Base-by-base conservation (phyloP, 306 rosid genomes). In the Datisca glomerata region DNA sequence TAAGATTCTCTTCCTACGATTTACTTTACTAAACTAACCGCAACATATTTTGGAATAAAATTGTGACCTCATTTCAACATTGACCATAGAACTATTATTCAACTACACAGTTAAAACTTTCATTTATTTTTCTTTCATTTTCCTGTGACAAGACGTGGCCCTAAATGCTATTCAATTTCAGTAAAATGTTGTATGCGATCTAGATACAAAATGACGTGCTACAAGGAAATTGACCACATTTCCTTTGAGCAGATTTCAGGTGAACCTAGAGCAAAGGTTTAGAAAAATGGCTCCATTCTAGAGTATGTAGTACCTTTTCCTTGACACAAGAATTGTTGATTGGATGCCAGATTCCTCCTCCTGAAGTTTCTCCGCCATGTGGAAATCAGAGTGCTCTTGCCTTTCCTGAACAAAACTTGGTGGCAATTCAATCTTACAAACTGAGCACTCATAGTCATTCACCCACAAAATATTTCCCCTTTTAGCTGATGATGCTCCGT, bases 361-460 rank as follows among this genome's bases (percentile, higher is more conserved):
- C 64, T 89, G 97, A 68, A 89, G 86, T 72, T 70, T 79, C 65
- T 83, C 75, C 4, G 97, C 97, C 38, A 83, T 72, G 67, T 89
- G 97, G 57, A 89, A 89, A 68, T 89, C 97, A 29, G 62, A 50
- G 60, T 89, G 97, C 63, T 89, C 93, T 68, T 65, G 78, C 41
- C 97, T 72, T 70, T 89, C 97, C 56, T 65, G 76, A 23, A 65
- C 68, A 55, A 81, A 83, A 70, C 70, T 69, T 28, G 64, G 75
- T 16, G 93, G 97, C 57, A 89, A 56, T 68, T 89, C 97, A 57
- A 51, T 40, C 41, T 93, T 94, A 40, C 97, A 89, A 18, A 89
- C 61, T 32, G 95, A 72, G 59, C 97, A 89, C 59, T 67, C 68
- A 68, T 80, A 89, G 62, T 65, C 89, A 62, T 83, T 55, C 57